Base-by-base conservation (phyloP, 805 yeast species). In the Yarrowia sp. region DNA sequence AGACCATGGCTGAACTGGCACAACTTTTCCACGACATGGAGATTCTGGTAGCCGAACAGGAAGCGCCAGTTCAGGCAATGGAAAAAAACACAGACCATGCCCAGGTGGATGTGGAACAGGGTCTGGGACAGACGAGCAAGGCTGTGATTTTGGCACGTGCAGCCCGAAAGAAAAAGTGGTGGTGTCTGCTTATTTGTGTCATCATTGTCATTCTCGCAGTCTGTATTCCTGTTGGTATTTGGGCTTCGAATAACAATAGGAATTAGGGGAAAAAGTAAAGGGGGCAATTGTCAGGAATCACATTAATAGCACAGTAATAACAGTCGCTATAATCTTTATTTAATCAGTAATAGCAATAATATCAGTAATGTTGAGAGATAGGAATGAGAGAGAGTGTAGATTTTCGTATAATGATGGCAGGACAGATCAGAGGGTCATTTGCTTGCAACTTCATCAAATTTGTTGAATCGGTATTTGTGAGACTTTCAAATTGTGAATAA, bases 81-180 rank as follows among this genome's bases (percentile, higher is more conserved):
- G 46, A 43, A 14, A 17, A 17, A 6, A 20, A 43, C 19, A 43
- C 46, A 9, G 46, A 43, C 1, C 46, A 43, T 3, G 46, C 24
- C 9, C 46, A 43, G 24, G 46, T 19, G 10, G 46, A 43, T 14
- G 46, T 43, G 14, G 46, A 43, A 24, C 46, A 43, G 46, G 46
- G 46, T 17, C 12, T 43, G 14, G 46, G 46, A 19, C 46, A 43
- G 2, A 43, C 46, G 8, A 43, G 24, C 14, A 43, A 43, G 46
- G 46, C 46, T 19, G 46, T 43, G 2, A 20, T 43, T 6, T 17
- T 19, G 10, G 46, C 46, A 0, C 46, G 46, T 6, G 46, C 46
- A 17, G 46, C 46, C 9, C 46, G 46, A 43, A 43, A 19, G 24
- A 43, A 43, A 24, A 43, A 43, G 24, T 43, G 46, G 46, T 43